Base-by-base conservation (phyloP, 2,329 filamentous ascomycete species). In the Colletotrichum paranaense region DNA sequence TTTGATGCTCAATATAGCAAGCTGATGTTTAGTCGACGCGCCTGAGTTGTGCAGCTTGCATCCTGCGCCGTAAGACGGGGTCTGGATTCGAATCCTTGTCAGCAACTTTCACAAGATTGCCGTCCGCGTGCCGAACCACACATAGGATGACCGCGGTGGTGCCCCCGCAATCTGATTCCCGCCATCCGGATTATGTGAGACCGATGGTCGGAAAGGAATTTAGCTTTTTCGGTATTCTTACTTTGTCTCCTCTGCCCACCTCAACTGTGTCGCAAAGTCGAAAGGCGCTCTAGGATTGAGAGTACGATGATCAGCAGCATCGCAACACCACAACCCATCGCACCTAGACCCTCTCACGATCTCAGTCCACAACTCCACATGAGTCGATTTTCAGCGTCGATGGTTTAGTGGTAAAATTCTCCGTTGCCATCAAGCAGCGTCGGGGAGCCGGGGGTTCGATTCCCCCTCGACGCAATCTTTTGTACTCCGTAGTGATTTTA, bases 361-460 rank as follows among this genome's bases (percentile, higher is more conserved):
- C 9, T 0, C 0, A 0, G 1, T 0, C 0, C 1, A 2, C 38
- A 55, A 9, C 0, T 30, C 42, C 65, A 69, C 53, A 19, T 1
- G 5, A 28, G 3, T 22, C n/a, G 5, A 16, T 49, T 5, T n/a
- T 42, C 30, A 35, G 68, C 68, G 68, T 67, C 69, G 69, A 72
- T 72, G 69, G 69, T 72, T 72, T 72, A 72, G 69, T 72, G 59
- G 66, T 72, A 72, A 69, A 72, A 72, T 72, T 72, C 69, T 69
- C 69, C 66, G 69, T 72, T 72, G 69, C 69, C 69, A 72, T 49
- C 26, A 5, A 30, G 53, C 66, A 72, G 66, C 69, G 69, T 72
- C 70, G 70, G 66, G 70, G 70, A 72, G 70, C 70, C 66, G 66
- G 69, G 69, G 69, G 68, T 71, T 71, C 68, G 68, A 71, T 71